These are phyloP conservation scores for Aspergillus vadensis DNA, from an alignment of 2,329 filamentous ascomycete genomes.

Conservation along the genomic window DNA sequence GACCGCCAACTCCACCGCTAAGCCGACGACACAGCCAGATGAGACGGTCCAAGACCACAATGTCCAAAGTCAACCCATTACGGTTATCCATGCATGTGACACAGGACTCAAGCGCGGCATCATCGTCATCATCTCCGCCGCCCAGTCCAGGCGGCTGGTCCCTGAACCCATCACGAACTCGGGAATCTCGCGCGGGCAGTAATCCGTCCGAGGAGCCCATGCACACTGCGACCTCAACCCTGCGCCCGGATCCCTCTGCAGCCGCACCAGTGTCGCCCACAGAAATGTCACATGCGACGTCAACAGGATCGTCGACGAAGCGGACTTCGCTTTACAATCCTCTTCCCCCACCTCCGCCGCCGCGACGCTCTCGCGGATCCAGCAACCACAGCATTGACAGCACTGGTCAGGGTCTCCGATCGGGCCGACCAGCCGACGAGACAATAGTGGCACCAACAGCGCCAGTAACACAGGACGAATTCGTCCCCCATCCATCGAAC, in stretches of 20 bases:
- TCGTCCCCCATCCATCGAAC: constrained; percentile 43
- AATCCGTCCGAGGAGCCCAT: constrained; percentile 19
- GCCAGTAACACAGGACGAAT: constrained; percentile 18
- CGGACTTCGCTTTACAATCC: constrained; percentile 29
- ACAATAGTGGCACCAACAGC: background rate
- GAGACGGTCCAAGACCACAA: constrained; percentile 38
- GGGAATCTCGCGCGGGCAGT: constrained; percentile 12
- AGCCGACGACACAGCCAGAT: constrained; percentile 52
- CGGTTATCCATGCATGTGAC: constrained; percentile 46
- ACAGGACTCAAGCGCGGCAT: constrained; percentile 42
- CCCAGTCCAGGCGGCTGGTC: constrained; percentile 34
- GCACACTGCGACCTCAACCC: constrained; percentile 1
- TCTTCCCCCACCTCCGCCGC: constrained; percentile 50
- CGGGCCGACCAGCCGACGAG: constrained; percentile 26
- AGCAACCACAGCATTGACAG: constrained; percentile 42
- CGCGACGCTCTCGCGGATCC: constrained; percentile 48
- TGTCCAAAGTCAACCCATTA: constrained; percentile 35
- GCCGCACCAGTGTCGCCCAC: constrained; percentile 4
- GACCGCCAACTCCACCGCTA: constrained; percentile 52
- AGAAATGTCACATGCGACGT: constrained; percentile 11
- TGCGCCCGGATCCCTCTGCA: constrained; percentile 7
- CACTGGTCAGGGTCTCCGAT: constrained; percentile 19
- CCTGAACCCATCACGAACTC: constrained; percentile 22
- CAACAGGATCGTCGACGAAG: constrained; percentile 32
- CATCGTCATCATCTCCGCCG: constrained; percentile 23